Conservation (phyloP, 2,329 filamentous ascomycete genomes). For the Arachnomyces sp. region DNA sequence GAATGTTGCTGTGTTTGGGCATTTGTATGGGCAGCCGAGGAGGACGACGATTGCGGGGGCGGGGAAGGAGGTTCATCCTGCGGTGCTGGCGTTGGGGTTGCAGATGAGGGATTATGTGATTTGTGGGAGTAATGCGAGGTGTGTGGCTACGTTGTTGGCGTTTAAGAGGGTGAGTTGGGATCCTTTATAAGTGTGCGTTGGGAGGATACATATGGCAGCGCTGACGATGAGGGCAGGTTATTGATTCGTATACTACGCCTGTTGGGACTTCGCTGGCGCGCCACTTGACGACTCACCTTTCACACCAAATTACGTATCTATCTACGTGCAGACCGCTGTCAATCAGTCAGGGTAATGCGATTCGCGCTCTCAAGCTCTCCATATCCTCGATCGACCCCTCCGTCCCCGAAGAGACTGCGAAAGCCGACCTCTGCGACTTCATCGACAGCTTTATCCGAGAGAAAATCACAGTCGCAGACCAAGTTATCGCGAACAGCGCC, state of each 20-base stretch:
- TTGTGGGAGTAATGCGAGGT: constrained; percentile 78
- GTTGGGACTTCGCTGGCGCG: constrained; percentile 74
- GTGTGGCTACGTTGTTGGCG: constrained; percentile 77
- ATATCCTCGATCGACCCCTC: constrained; percentile 87
- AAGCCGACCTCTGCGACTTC: constrained; percentile 64
- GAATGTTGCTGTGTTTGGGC: constrained; percentile 68
- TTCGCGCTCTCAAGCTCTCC: constrained; percentile 85
- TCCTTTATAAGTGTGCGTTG: not conserved
- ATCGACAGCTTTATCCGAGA: constrained; percentile 90
- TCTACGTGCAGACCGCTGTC: constrained; percentile 91
- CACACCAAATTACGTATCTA: constrained; percentile 90
- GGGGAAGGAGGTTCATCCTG: constrained; percentile 70
- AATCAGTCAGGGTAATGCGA: constrained; percentile 94
- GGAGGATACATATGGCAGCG: not conserved
- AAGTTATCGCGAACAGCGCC: constrained; percentile 72
- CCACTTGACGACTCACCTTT: constrained; percentile 86
- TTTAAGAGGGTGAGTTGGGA: constrained; percentile 65
- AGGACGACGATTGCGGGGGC: constrained; percentile 54
- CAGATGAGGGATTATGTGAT: constrained; percentile 85
- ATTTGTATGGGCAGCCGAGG: constrained; percentile 69
- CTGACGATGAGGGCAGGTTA: constrained; percentile 51
- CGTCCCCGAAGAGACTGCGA: constrained; percentile 71
- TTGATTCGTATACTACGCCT: constrained; percentile 86
- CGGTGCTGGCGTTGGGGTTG: constrained; percentile 74
- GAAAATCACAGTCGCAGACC: constrained; percentile 76